Conservation (phyloP, 2,329 filamentous ascomycete genomes). For the Hypoxylon sp. region DNA sequence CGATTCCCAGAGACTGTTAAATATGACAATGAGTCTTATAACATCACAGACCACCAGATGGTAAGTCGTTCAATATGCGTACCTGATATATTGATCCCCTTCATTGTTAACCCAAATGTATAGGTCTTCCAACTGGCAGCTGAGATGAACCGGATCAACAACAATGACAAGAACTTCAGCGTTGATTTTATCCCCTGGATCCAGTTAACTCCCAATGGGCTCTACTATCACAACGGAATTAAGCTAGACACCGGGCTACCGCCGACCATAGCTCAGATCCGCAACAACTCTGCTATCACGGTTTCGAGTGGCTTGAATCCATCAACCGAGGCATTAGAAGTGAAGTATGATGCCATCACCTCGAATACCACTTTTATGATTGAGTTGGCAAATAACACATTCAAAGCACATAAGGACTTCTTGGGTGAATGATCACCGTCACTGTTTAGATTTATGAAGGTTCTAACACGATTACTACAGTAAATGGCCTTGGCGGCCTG, state of each 20-base stretch:
- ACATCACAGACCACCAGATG: slow-evolving; percentile 72
- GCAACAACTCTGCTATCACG: slow-evolving; percentile 57
- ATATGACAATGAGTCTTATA: slow-evolving; percentile 65
- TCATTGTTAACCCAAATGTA: slow-evolving; percentile 11
- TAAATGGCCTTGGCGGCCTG: slow-evolving; percentile 53
- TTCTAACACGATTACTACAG: slow-evolving; percentile 22
- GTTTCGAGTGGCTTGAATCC: slow-evolving; percentile 50
- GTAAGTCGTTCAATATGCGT: slow-evolving; percentile 42
- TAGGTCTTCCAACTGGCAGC: slow-evolving; percentile 69
- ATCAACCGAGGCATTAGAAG: slow-evolving; percentile 52
- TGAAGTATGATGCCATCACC: slow-evolving; percentile 54
- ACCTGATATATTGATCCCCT: background rate
- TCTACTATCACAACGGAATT: slow-evolving; percentile 61
- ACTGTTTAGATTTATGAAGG: background rate
- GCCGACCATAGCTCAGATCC: slow-evolving; percentile 63
- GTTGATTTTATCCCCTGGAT: slow-evolving; percentile 74
- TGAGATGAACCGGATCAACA: slow-evolving; percentile 70
- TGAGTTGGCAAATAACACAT: slow-evolving; percentile 57
- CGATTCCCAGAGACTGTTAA: slow-evolving; percentile 67
- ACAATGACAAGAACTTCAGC: slow-evolving; percentile 58
- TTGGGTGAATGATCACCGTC: slow-evolving; percentile 38
- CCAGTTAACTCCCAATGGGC: slow-evolving; percentile 66
- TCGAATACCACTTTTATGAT: slow-evolving; percentile 53
- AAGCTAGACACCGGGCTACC: slow-evolving; percentile 64
- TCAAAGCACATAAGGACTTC: slow-evolving; percentile 58